Evolutionary conservation across 139 green algal genomes (phyloP).

Genomic region (Cymbomonas tetramitiformis): DNA sequence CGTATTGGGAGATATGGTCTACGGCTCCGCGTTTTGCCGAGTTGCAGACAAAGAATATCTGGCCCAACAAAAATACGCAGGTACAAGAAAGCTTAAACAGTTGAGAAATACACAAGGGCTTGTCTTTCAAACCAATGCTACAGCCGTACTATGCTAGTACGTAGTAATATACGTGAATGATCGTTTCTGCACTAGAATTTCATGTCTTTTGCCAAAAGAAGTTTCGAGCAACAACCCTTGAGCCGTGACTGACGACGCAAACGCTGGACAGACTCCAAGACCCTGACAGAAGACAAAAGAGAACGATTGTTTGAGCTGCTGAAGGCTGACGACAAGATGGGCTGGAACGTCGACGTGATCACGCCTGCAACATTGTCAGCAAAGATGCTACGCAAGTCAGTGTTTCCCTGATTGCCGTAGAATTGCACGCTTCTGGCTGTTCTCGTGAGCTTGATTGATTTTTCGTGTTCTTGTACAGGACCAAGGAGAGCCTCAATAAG

Average conservation of each 20-base stretch:
- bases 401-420: slow-evolving; percentile 53
- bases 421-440: slow-evolving; percentile 45
- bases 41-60: slow-evolving; percentile 22
- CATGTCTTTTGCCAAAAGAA: too few relatives aligned
- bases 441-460: too few relatives aligned
- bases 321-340: slow-evolving; percentile 34
- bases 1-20: slow-evolving; percentile 82
- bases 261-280: slow-evolving; percentile 78
- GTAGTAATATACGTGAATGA: too few relatives aligned
- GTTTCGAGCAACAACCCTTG: too few relatives aligned
- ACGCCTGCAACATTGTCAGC: slow-evolving; percentile 46
- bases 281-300: slow-evolving; percentile 48
- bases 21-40: slow-evolving; percentile 36
- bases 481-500: slow-evolving; percentile 39
- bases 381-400: slow-evolving; percentile 49
- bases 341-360: slow-evolving; percentile 45
- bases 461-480: slow-evolving; percentile 45
- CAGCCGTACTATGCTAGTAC: too few relatives aligned
- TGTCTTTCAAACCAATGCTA: too few relatives aligned
- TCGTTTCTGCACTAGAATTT: too few relatives aligned
- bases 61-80: slow-evolving; percentile 24
- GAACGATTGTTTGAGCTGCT: slow-evolving; percentile 50
- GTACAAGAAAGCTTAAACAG: too few relatives aligned
- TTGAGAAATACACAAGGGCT: too few relatives aligned
- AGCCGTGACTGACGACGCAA: too few relatives aligned